phyloP scores from a whole-genome alignment of 768 basidiomycete species.

The Lactarius psammicola region DNA sequence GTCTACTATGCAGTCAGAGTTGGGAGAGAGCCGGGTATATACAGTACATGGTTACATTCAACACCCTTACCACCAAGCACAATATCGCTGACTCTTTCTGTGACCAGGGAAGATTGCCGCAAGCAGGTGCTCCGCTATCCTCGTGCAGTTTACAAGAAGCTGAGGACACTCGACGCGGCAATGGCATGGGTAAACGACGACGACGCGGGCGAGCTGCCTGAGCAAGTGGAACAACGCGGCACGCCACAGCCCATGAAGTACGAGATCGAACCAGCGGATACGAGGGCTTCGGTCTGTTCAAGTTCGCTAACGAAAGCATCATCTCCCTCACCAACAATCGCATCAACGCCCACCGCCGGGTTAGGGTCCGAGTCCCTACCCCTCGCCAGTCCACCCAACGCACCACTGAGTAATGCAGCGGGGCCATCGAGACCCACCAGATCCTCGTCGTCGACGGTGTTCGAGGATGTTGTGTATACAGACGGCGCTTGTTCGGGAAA shows the following conservation, averaged over 20 bases:
- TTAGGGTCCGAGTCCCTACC: neutral
- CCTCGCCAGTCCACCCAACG: neutral
- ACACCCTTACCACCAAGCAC: neutral
- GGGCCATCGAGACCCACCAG: slow-evolving; percentile 23
- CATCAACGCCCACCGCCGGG: neutral
- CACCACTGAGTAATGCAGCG: neutral
- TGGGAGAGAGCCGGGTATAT: slow-evolving; percentile 68
- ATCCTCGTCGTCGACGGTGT: slow-evolving; percentile 32
- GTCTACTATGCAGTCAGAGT: slow-evolving; percentile 65
- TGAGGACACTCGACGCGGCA: slow-evolving; percentile 56
- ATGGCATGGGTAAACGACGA: slow-evolving; percentile 45
- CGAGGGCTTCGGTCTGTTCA: neutral
- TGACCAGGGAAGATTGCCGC: slow-evolving; percentile 68
- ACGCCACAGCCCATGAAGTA: neutral
- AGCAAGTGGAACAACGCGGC: neutral
- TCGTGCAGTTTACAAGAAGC: slow-evolving; percentile 66
- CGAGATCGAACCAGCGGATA: neutral
- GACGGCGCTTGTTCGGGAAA: slow-evolving; percentile 90
- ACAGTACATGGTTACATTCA: slow-evolving; percentile 58
- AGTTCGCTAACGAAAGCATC: neutral
- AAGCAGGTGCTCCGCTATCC: slow-evolving; percentile 63
- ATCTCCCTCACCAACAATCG: neutral
- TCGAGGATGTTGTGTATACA: slow-evolving; percentile 63
- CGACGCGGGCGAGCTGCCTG: neutral
- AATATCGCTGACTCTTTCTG: slow-evolving; percentile 10